Conservation (phyloP, 106 monocot species). For the Platanthera zijinensis region DNA sequence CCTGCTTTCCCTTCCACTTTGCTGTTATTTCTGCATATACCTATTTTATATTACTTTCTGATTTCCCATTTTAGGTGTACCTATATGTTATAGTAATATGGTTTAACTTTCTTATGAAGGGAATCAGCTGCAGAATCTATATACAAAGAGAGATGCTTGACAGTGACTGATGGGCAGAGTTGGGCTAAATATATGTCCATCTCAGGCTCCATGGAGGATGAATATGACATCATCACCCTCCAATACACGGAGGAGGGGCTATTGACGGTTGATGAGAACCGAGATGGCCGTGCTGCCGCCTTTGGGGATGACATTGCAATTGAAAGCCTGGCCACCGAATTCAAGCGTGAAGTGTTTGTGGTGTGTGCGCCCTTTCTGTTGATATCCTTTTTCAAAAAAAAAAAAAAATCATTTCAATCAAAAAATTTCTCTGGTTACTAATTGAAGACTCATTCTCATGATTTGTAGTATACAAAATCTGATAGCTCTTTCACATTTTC, state of each 20-base stretch:
- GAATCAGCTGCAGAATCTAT: constrained; percentile 71
- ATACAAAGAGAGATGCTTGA: constrained; percentile 75
- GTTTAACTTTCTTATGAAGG: constrained; percentile 26
- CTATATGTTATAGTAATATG: not conserved
- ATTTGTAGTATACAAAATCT: not conserved
- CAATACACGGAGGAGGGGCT: constrained; percentile 90
- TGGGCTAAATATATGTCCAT: constrained; percentile 95
- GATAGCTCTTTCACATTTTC: not conserved
- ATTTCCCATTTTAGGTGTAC: too few species aligned
- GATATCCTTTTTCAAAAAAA: not conserved
- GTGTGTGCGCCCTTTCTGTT: constrained; percentile 26
- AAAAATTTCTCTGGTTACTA: not conserved
- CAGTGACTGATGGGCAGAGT: constrained; percentile 53
- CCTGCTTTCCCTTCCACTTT: too few species aligned
- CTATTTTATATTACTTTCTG: too few species aligned
- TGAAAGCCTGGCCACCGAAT: constrained; percentile 81
- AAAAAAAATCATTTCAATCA: not conserved
- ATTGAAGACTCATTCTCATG: not conserved
- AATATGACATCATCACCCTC: constrained; percentile 76
- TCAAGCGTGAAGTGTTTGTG: constrained; percentile 81
- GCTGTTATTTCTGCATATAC: too few species aligned
- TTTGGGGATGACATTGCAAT: constrained; percentile 98
- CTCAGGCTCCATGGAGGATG: constrained; percentile 73
- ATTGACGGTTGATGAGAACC: constrained; percentile 76
- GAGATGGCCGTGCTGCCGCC: constrained; percentile 68